phyloP scores from a whole-genome alignment of 2,329 filamentous ascomycete species.

The Teratosphaeria zuluensis region DNA sequence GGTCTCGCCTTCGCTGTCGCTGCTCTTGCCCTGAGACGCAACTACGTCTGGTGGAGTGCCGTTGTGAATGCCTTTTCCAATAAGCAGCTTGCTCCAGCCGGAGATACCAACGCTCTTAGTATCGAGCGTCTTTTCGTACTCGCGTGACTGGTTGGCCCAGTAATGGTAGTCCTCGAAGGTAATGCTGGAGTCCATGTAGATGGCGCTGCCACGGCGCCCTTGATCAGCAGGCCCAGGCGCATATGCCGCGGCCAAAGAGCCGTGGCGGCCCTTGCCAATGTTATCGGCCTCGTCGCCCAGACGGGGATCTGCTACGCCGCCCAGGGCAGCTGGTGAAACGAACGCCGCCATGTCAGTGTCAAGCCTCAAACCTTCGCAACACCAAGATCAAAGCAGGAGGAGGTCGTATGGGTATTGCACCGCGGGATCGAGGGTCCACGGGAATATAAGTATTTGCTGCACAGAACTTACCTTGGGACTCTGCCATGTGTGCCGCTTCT shows the following conservation, averaged over 20 bases:
- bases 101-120: not conserved
- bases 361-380: not conserved
- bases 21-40: not conserved
- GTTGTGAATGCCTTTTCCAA: not conserved
- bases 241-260: not conserved
- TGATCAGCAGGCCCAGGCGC: constrained; percentile 1
- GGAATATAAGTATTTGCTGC: not conserved
- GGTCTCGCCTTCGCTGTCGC: constrained; percentile 1
- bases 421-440: not conserved
- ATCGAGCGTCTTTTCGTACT: constrained; percentile 18
- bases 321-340: constrained; percentile 1
- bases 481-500: not conserved
- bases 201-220: not conserved
- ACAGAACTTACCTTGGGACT: not conserved
- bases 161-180: constrained; percentile 33
- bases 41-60: not conserved
- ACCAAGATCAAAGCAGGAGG: not conserved
- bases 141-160: constrained; percentile 28
- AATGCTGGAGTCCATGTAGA: constrained; percentile 10
- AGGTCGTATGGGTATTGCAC: not conserved
- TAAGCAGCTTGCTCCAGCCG: not conserved
- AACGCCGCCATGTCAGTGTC: not conserved
- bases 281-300: not conserved
- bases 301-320: constrained; percentile 8
- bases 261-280: not conserved